These are phyloP conservation scores for Stephania japonica DNA, from an alignment of 164 flowering plant genomes.

Conservation along the genomic window DNA sequence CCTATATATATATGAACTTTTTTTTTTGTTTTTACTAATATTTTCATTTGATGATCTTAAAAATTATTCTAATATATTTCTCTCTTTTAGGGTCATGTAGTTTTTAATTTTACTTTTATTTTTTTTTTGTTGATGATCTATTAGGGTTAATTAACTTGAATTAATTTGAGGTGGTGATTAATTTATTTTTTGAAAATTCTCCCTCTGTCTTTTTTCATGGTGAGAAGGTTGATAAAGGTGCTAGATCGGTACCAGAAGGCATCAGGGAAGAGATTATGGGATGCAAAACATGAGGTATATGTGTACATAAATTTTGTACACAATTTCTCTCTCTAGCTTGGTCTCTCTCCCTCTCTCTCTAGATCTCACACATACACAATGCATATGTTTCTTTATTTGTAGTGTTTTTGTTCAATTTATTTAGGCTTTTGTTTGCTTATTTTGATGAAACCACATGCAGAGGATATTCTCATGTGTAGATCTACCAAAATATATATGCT, in stretches of 20 bases:
- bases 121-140: background rate
- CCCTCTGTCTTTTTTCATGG: background rate
- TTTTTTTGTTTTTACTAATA: background rate
- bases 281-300: conserved; percentile 86
- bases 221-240: conserved; percentile 43
- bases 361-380: background rate
- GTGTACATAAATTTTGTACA: background rate
- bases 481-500: background rate
- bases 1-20: background rate
- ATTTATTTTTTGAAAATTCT: background rate
- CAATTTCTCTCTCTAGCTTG: background rate
- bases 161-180: background rate
- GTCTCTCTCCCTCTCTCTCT: conserved; percentile 3
- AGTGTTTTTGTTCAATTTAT: background rate
- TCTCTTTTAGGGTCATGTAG: background rate
- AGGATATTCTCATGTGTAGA: background rate
- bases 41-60: background rate
- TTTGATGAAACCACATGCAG: background rate
- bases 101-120: background rate
- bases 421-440: background rate
- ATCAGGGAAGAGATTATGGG: conserved; percentile 76
- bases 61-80: background rate
- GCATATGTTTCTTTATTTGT: background rate
- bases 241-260: conserved; percentile 52
- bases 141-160: too few species aligned